Conservation (phyloP, 306 rosid genomes). For the Rubus idaeus region DNA sequence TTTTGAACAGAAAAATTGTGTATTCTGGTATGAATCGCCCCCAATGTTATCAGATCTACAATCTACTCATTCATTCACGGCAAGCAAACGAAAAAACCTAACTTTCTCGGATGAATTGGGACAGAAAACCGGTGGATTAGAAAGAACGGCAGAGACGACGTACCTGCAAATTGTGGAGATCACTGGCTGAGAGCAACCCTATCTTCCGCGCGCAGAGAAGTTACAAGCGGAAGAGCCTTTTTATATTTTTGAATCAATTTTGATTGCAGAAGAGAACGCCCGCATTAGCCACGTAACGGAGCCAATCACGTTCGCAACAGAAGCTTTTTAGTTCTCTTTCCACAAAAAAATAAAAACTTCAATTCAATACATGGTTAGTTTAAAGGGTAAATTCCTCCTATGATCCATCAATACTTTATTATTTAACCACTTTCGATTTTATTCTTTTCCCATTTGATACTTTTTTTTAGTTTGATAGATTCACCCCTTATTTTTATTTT, state of each 20-base stretch:
- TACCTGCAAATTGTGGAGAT: not conserved
- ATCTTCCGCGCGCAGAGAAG: not conserved
- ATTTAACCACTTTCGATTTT: no score
- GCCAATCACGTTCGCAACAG: no score
- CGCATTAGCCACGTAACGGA: no score
- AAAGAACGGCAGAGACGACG: not conserved
- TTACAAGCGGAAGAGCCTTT: not conserved
- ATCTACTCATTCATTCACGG: not conserved
- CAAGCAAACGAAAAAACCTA: not conserved
- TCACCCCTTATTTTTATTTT: no score
- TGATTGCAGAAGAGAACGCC: no score
- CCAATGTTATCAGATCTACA: not conserved
- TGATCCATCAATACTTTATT: no score
- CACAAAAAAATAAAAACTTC: no score
- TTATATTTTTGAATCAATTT: not conserved
- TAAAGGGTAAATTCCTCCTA: no score
- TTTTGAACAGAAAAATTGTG: not conserved
- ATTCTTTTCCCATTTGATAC: no score
- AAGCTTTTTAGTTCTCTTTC: no score
- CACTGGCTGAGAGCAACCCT: not conserved
- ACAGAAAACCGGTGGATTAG: not conserved
- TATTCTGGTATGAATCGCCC: not conserved
- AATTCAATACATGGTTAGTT: no score
- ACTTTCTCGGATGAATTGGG: not conserved
- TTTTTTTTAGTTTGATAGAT: no score